phyloP scores from a whole-genome alignment of 2,329 filamentous ascomycete species.

The Neurospora sp. region DNA sequence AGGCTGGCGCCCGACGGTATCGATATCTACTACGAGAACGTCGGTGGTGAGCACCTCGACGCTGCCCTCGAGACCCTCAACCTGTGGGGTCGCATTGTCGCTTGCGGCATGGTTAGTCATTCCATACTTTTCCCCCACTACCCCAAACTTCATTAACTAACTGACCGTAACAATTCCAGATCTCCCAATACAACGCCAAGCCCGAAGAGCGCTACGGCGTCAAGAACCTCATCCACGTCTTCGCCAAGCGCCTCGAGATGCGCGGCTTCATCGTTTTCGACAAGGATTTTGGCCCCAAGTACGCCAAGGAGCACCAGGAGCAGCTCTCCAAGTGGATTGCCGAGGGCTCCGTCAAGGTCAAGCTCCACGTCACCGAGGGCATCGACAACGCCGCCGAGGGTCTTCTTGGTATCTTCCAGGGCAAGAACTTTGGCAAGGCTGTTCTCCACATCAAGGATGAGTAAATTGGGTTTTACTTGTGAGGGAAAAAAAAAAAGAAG shows the following conservation, averaged over 20 bases:
- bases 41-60: slow-evolving; percentile 42
- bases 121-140: not conserved
- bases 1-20: slow-evolving; percentile 67
- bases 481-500: not conserved
- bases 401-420: slow-evolving; percentile 63
- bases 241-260: slow-evolving; percentile 61
- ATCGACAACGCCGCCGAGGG: slow-evolving; percentile 70
- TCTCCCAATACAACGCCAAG: slow-evolving; percentile 63
- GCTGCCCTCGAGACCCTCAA: slow-evolving; percentile 42
- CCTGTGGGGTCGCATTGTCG: slow-evolving; percentile 52
- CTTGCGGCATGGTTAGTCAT: slow-evolving; percentile 48
- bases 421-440: slow-evolving; percentile 81
- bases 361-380: slow-evolving; percentile 58
- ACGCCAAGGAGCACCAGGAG: slow-evolving; percentile 63
- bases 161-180: slow-evolving; percentile 27
- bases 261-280: slow-evolving; percentile 68
- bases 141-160: slow-evolving; percentile 15
- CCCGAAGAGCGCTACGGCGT: slow-evolving; percentile 51
- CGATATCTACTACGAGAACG: slow-evolving; percentile 55
- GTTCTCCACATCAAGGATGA: slow-evolving; percentile 49
- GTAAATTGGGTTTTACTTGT: not conserved
- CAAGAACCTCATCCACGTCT: slow-evolving; percentile 53
- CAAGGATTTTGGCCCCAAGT: slow-evolving; percentile 54
- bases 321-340: slow-evolving; percentile 67
- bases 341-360: slow-evolving; percentile 65